Evolutionary conservation across 2,329 filamentous ascomycete genomes (phyloP).

Genomic region (Neurospora crassa): DNA sequence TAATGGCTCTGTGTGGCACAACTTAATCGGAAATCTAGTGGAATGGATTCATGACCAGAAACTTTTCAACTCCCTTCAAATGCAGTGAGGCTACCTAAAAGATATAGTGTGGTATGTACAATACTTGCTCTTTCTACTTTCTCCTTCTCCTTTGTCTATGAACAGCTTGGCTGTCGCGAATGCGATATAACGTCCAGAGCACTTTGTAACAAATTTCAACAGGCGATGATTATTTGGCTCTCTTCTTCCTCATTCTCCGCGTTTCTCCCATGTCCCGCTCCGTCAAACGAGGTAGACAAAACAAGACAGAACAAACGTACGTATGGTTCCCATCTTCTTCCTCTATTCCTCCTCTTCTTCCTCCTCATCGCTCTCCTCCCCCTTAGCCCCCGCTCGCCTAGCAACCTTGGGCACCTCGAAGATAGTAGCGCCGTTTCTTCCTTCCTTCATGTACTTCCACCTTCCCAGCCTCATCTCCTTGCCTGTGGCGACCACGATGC

Average conservation of each 20-base stretch:
- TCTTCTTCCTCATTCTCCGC: not conserved
- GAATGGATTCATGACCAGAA: not conserved
- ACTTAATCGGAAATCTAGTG: not conserved
- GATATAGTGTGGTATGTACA: not conserved
- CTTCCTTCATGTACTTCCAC: conserved; percentile 58
- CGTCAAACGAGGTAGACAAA: too few relatives aligned
- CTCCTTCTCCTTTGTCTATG: not conserved
- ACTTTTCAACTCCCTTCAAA: not conserved
- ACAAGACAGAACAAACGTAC: too few relatives aligned
- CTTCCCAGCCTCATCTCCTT: conserved; percentile 79
- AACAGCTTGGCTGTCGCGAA: not conserved
- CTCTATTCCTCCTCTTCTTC: conserved; percentile 9
- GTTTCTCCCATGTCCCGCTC: not conserved
- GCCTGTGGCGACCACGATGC: conserved; percentile 75
- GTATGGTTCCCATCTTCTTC: not conserved
- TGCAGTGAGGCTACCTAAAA: not conserved
- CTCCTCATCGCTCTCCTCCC: conserved; percentile 17
- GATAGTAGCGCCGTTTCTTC: conserved; percentile 75
- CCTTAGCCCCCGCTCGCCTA: conserved; percentile 24
- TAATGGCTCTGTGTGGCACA: not conserved
- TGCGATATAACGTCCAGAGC: not conserved
- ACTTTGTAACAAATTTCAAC: not conserved
- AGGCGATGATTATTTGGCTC: not conserved
- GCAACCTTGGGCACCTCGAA: conserved; percentile 62
- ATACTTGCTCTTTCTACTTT: not conserved